These are phyloP conservation scores for Taphrina betulina DNA, from an alignment of 1,139 yeast species.

Conservation along the genomic window DNA sequence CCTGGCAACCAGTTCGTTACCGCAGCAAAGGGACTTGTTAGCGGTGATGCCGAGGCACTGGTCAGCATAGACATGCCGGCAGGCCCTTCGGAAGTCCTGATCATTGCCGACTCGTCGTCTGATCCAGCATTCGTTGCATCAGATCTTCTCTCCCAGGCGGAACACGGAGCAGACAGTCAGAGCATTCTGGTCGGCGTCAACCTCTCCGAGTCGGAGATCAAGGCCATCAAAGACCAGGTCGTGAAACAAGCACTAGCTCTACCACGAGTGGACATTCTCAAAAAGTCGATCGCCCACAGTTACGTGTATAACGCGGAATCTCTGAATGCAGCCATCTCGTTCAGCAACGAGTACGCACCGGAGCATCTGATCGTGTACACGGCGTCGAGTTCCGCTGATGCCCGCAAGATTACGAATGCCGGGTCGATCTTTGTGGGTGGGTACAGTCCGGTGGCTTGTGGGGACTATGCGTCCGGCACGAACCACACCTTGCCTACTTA, in stretches of 20 bases:
- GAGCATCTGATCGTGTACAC: constrained; percentile 94
- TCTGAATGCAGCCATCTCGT: constrained; percentile 72
- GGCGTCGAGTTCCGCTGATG: constrained; percentile 69
- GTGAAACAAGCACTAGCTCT: constrained; percentile 77
- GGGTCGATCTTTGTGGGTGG: constrained; percentile 97
- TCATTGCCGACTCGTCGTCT: constrained; percentile 79
- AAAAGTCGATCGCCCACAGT: constrained; percentile 89
- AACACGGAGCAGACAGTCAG: constrained; percentile 97
- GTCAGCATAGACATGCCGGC: constrained; percentile 99
- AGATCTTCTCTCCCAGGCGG: constrained; percentile 95
- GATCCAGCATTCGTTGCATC: constrained; percentile 95
- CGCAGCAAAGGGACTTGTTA: constrained; percentile 97
- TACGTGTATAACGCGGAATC: constrained; percentile 67
- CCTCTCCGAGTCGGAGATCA: constrained; percentile 59
- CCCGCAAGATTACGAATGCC: constrained; percentile 78
- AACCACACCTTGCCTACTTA: constrained; percentile 86
- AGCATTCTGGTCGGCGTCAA: constrained; percentile 85
- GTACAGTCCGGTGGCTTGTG: constrained; percentile 95
- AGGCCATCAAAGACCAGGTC: constrained; percentile 74
- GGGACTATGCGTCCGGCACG: constrained; percentile 70
- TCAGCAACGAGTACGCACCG: constrained; percentile 91
- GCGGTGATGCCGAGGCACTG: constrained; percentile 89
- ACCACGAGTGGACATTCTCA: constrained; percentile 90
- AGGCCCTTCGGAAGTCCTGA: constrained; percentile 96
- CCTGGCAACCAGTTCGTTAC: constrained; percentile 99